A percentile compares a stretch with the other conserved stretches of the same genome.
Evolutionary conservation across 768 basidiomycete species (phyloP).

Genomic region (Lactarius pseudohatsudake): DNA sequence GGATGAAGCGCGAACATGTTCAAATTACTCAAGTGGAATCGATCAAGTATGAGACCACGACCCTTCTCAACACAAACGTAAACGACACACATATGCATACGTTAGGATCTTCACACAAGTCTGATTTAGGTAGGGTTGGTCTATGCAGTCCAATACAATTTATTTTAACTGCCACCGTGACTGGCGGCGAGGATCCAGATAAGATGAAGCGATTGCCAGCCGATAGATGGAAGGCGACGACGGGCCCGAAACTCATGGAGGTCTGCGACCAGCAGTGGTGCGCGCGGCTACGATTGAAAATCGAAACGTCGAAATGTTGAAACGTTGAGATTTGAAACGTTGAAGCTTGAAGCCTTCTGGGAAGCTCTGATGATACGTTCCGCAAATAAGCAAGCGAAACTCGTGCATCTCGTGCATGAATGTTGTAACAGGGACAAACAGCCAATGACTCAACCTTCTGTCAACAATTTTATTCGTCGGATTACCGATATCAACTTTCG

Average conservation of each 20-base stretch:
- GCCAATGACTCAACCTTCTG: background rate
- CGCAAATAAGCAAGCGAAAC: background rate
- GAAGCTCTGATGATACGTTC: background rate
- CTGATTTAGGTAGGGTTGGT: background rate
- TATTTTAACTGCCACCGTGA: background rate
- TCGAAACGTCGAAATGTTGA: background rate
- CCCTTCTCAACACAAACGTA: background rate
- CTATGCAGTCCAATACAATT: background rate
- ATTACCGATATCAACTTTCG: background rate
- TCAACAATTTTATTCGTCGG: background rate
- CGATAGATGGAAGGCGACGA: background rate
- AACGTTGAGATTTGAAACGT: background rate
- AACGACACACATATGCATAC: background rate
- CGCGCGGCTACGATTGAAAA: background rate
- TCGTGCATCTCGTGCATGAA: no score
- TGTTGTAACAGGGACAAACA: background rate
- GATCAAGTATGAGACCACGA: background rate
- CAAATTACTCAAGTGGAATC: background rate
- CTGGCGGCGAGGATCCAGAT: background rate
- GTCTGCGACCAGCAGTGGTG: background rate
- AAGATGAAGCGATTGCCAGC: background rate
- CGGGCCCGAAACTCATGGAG: background rate
- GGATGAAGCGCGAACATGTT: constrained; percentile 27
- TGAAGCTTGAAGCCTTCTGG: background rate
- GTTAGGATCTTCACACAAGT: background rate